Percentiles rank a stretch among this genome's conserved stretches.
phyloP scores from a whole-genome alignment of 768 basidiomycete species.

The Hirschioporus abietinus region DNA sequence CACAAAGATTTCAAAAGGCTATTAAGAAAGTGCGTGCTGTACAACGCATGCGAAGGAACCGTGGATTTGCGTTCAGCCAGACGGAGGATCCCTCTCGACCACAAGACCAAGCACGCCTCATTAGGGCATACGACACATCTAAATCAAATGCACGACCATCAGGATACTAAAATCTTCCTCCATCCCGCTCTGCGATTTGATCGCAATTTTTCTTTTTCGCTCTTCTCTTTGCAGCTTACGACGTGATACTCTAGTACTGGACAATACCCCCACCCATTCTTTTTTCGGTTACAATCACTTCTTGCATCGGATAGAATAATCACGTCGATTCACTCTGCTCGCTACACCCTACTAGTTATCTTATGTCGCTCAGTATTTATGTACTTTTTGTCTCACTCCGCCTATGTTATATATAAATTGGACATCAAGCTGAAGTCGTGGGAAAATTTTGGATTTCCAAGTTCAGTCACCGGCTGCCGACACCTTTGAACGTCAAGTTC shows the following conservation, averaged over 20 bases:
- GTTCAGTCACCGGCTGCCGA: no score
- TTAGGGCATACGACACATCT: slow-evolving; percentile 85
- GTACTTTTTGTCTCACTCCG: neutral
- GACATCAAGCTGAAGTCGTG: no score
- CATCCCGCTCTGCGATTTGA: neutral
- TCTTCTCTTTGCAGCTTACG: neutral
- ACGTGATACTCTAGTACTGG: neutral
- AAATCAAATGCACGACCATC: slow-evolving; percentile 66
- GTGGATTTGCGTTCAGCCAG: slow-evolving; percentile 98
- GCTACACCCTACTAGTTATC: neutral
- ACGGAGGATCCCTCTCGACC: slow-evolving; percentile 73
- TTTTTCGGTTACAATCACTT: neutral
- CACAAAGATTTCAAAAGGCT: slow-evolving; percentile 86
- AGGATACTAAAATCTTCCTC: slow-evolving; percentile 49
- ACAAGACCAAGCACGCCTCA: slow-evolving; percentile 82
- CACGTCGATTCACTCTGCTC: neutral
- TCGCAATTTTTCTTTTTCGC: neutral
- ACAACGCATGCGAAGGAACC: slow-evolving; percentile 92
- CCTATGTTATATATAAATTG: neutral
- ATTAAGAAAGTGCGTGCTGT: slow-evolving; percentile 99
- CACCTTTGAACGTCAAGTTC: no score
- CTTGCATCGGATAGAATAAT: neutral
- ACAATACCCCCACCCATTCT: neutral
- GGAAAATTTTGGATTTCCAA: no score
- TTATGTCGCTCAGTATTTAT: neutral